Base-by-base conservation (phyloP, 495 filamentous ascomycete genomes). In the Astrocystis sublimbata region DNA sequence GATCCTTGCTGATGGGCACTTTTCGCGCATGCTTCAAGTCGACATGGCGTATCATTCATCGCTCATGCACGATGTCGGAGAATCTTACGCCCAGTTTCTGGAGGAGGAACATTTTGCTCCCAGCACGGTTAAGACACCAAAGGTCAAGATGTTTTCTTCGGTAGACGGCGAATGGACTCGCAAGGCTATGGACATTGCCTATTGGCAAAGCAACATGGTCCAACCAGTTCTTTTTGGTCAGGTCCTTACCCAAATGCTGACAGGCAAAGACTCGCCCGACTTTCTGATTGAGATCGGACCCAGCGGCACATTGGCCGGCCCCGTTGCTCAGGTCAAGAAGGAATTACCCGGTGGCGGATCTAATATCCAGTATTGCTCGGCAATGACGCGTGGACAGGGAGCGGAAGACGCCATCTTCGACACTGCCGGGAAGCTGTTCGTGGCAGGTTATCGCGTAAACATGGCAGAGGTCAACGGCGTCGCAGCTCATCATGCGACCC, bases 41-140 rank as follows among this genome's bases (percentile, higher is more conserved):
- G 76, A 83, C 35, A 70, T 77, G 17, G 87, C 85, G 0, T 90
- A 86, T 60, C 88, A 90, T 63, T 89, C 86, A 0, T 76, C 80
- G 54, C 81, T 88, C 61, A 88, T 89, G 81, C 58, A 73, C 19
- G 53, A 72, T n/a, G 68, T 78, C 4, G 76, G 72, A 26, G 63
- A 75, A 40, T 68, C 71, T 15, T 79, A 81, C 53, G 36, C 31
- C 38, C n/a, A 47, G 36, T 8, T 35, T 56, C 58, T 23, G 62
- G 60, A 40, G 2, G 35, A n/a, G n/a, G n/a, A n/a, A n/a, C n/a
- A n/a, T n/a, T 9, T 7, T n/a, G 28, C 31, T 4, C 13, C 10
- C 19, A 28, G 10, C 45, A 46, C 42, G 2, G 6, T 0, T 8
- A 30, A 26, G 0, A 81, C 45, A 26, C 7, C 51, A 10, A 19